Evolutionary conservation across 495 filamentous ascomycete species (phyloP).

Genomic region (Darksidea phi): DNA sequence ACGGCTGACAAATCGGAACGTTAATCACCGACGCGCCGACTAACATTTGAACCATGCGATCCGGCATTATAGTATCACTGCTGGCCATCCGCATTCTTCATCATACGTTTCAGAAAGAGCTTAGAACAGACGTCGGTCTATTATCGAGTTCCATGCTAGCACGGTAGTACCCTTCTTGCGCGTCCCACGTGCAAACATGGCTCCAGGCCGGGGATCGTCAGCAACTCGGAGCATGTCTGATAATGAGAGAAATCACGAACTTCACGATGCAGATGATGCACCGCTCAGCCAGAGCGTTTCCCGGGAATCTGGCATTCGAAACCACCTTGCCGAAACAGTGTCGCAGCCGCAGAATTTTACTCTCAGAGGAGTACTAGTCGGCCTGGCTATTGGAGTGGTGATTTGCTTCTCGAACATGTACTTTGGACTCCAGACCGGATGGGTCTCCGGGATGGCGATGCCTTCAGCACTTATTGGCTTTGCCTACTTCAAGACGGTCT

Average conservation of each 20-base stretch:
- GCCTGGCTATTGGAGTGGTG: constrained; percentile 77
- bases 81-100: background rate
- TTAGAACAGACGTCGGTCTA: background rate
- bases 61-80: background rate
- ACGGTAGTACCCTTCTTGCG: background rate
- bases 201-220: constrained; percentile 31
- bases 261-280: constrained; percentile 7
- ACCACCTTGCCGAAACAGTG: constrained; percentile 25
- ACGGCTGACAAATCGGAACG: constrained; percentile 22
- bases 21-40: background rate
- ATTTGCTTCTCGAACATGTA: constrained; percentile 97
- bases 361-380: constrained; percentile 72
- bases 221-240: background rate
- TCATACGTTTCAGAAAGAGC: background rate
- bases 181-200: constrained; percentile 12
- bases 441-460: constrained; percentile 86
- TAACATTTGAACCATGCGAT: background rate
- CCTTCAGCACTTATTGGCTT: constrained; percentile 94
- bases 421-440: constrained; percentile 96
- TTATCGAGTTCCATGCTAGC: too few species aligned
- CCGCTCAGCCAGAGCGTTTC: constrained; percentile 2
- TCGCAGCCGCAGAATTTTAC: constrained; percentile 68
- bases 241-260: constrained; percentile 10
- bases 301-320: constrained; percentile 9
- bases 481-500: constrained; percentile 82